Conservation (phyloP, 2,329 filamentous ascomycete genomes). For the Thielaviopsis populi region DNA sequence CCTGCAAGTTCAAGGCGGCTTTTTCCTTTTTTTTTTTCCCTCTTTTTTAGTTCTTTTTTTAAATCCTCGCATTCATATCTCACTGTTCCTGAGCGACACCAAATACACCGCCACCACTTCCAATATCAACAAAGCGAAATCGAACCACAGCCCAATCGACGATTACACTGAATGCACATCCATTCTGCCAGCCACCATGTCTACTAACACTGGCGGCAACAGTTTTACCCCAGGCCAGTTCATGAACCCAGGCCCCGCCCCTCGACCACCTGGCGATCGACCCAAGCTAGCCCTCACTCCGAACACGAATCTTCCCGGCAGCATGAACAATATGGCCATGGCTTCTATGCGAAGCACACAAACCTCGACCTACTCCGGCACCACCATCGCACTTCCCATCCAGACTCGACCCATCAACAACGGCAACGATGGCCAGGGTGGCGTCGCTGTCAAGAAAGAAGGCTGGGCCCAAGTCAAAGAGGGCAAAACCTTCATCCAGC, state of each 20-base stretch:
- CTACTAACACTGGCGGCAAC: conserved; percentile 14
- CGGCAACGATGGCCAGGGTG: conserved; percentile 47
- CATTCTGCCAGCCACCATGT: conserved; percentile 8
- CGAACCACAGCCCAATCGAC: background rate
- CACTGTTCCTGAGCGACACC: background rate
- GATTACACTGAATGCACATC: background rate
- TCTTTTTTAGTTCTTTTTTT: too few relatives aligned
- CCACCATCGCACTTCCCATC: conserved; percentile 58
- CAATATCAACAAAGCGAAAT: conserved; percentile 1
- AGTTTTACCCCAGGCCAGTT: conserved; percentile 46
- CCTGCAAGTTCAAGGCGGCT: background rate
- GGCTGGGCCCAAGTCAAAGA: conserved; percentile 81
- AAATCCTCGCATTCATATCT: background rate
- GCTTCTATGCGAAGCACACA: conserved; percentile 52
- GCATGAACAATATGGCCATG: conserved; percentile 58
- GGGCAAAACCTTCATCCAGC: conserved; percentile 68
- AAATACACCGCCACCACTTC: background rate
- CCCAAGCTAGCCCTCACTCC: conserved; percentile 70
- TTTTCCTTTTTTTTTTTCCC: background rate
- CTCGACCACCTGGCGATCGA: conserved; percentile 71
- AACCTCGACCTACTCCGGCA: conserved; percentile 52
- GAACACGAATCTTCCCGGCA: conserved; percentile 57
- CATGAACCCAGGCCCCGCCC: conserved; percentile 94
- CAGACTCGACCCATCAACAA: conserved; percentile 44
- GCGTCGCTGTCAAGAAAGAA: conserved; percentile 63